Base-by-base conservation (phyloP, 352 stramenopile species). In the Phytophthora sp. region DNA sequence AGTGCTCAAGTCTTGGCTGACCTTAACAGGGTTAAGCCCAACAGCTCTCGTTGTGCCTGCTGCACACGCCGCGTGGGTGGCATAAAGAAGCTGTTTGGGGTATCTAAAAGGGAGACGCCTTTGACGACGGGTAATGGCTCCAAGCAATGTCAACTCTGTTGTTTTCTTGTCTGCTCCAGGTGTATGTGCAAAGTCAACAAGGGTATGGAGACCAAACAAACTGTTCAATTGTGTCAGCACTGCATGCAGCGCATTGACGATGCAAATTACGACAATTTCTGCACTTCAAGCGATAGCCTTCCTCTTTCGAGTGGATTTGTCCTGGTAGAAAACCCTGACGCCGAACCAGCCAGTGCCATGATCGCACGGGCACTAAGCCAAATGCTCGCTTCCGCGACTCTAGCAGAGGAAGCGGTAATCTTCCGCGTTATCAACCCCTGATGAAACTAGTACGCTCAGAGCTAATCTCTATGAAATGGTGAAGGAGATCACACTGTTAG, bases 121-220 rank as follows among this genome's bases (percentile, higher is more conserved):
- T 20, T n/a, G n/a, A n/a, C n/a, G n/a, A n/a, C n/a, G n/a, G n/a
- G 41, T 2, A 69, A 69, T 8, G 65, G n/a, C n/a, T n/a, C 70
- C 18, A 81, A 84, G 45, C 69, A 69, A 17, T 92, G 83, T 48
- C 67, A 84, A 27, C 54, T 92, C 18, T 90, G 83, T 30, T 77
- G 78, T 7, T 84, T 86, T 54, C 60, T 71, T 41, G 79, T 90
- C 28, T 92, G 83, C 53, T 54, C 74, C 38, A 62, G 62, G 32
- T 92, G 83, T 57, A 72, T 72, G 26, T 70, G 53, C 54, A 74
- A 60, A 17, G 49, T 71, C 43, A 60, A 48, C 37, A 72, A 59
- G 21, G 24, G 56, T 8, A 54, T 64, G 17, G 68, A 68, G 34
- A 68, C 62, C 32, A 71, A 43, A 23, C 67, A 72, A 31, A 55